Evolutionary conservation across 805 yeast species (phyloP), one percentile per base, ranked within the genome.

Genomic region (Ogataea neopini): DNA sequence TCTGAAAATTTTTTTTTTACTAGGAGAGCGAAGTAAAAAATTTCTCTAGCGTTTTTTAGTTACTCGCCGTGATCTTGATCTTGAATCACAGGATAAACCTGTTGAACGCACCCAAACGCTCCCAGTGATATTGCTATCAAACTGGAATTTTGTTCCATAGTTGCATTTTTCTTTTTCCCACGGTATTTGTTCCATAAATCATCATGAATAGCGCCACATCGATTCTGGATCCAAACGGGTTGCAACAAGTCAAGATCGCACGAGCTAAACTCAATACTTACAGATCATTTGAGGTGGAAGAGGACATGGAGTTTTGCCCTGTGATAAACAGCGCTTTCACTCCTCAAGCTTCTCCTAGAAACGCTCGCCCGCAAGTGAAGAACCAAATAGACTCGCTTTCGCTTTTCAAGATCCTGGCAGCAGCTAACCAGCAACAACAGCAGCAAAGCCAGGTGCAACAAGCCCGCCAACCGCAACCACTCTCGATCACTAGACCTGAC

Each of bases 241-340:
- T 53, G 13, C 57, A 49, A 23, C 53, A 48, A 20, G 55, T 58
- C 25, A 53, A 59, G 51, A 48, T 64, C 6, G 76, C 79, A 15
- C 69, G 78, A 47, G 73, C 69, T n/a, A 74, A 75, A 53, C 73
- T 81, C 57, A 78, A 83, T 54, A 75, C 82, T 33, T 80, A 83
- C 58, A 77, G 86, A 56, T 83, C 88, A 32, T 84, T 86, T 62
- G 90, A 84, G 54, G 61, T 74, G 34, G 88, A 82, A 61, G 87
- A 85, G 55, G 92, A 86, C 63, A 61, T 76, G 43, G 91, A 83
- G 67, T 86, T 86, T 63, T 82, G 84, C 54, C 87, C 87, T 17
- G 42, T 62, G 10, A 19, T 51, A n/a, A 50, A 40, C 46, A 34
- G 42, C 33, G 42, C 28, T 5, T 39, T 39, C 18, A 17, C 33